Base-by-base conservation (phyloP, 176 grass and related monocot genomes). In the Bolboschoenus planiculmis region DNA sequence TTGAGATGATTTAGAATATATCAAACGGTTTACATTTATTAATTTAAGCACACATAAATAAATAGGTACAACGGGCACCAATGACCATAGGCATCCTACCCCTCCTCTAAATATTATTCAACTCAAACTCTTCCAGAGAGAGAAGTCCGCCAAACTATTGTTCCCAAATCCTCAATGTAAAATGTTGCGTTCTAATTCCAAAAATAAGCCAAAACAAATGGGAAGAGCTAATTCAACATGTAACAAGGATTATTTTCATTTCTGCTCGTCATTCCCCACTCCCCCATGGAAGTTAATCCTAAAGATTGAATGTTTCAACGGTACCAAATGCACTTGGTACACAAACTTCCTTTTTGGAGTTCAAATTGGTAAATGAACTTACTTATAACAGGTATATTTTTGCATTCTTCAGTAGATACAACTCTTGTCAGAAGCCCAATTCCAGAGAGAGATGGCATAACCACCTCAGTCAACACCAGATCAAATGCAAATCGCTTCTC, bases 311-410 rank as follows among this genome's bases (percentile, higher is more conserved):
- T 51, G 51, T 50, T 10, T 76, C 71, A 30, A 15, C 43, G 7
- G 13, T 18, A 76, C 30, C 5, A 50, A 76, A 76, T 76, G 3
- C 15, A 67, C 1, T 16, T 29, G 4, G 24, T 50, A 50, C 2
- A 30, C 24, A 14, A 48, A 20, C 4, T 44, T 40, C 23, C 42
- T 62, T 14, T 13, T 27, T 56, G 4, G 7, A 58, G 16, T 79
- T 33, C 48, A 56, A 40, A 37, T 29, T 23, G 35, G n/a, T 42
- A 33, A 2, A 13, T 13, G 0, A 31, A 64, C 90, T 95, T 90
- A 99, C 96, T 99, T 64, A 99, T 87, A 62, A 99, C 92, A n/a
- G 96, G 91, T 65, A 93, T 87, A 81, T 95, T 99, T 78, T 90
- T 99, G 93, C 87, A 99, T 90, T 99, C 91, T 34, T 90, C 84